Evolutionary conservation across 805 yeast species (phyloP).

Genomic region (Yamadazyma ubonensis): DNA sequence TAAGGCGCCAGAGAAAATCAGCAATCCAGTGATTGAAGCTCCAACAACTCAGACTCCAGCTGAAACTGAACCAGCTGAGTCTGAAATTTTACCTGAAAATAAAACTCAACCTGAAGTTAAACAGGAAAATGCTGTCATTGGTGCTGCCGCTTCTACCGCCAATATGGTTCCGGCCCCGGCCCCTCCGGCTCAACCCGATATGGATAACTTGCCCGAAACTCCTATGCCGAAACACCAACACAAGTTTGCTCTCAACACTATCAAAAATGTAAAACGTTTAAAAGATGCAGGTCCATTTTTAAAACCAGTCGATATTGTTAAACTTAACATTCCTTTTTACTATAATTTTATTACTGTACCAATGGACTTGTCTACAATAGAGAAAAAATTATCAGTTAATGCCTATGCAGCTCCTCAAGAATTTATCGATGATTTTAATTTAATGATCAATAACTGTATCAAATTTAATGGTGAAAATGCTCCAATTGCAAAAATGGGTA

Average conservation of each 20-base stretch:
- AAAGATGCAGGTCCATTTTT: constrained; percentile 91
- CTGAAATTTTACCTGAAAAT: too few relatives aligned
- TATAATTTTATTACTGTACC: constrained; percentile 81
- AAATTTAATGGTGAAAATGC: constrained; percentile 84
- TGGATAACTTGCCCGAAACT: constrained; percentile 59
- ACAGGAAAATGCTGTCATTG: not conserved
- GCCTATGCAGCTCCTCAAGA: constrained; percentile 72
- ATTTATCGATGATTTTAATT: constrained; percentile 73
- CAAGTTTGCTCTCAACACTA: constrained; percentile 71
- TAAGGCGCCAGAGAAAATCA: constrained; percentile 29
- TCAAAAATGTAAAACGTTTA: constrained; percentile 83
- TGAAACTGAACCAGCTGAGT: not conserved
- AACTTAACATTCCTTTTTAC: constrained; percentile 87
- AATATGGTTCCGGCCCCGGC: constrained; percentile 62
- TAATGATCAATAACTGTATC: constrained; percentile 80
- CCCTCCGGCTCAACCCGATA: constrained; percentile 72
- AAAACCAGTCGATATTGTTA: constrained; percentile 85
- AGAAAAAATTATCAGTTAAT: constrained; percentile 65
- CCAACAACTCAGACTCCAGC: not conserved
- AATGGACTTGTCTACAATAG: constrained; percentile 92
- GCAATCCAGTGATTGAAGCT: too few relatives aligned
- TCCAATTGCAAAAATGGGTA: constrained; percentile 86
- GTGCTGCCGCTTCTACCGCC: constrained; percentile 13
- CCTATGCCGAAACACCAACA: constrained; percentile 84
- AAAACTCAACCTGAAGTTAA: too few relatives aligned